phyloP scores from a whole-genome alignment of 2,329 filamentous ascomycete genomes.

The Mycosphaerella sp. region DNA sequence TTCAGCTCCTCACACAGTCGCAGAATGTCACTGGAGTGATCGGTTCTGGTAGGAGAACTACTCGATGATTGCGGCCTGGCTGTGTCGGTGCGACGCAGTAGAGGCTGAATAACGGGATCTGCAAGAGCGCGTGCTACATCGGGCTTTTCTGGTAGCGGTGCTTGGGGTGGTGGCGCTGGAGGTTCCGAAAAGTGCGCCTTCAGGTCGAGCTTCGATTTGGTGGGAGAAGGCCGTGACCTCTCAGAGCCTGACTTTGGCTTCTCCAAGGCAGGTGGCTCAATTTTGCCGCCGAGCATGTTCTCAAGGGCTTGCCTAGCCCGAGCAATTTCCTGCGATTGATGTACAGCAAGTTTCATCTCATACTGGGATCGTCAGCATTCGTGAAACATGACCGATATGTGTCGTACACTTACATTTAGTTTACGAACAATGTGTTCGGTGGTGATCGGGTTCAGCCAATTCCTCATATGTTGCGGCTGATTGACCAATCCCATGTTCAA shows the following conservation, averaged over 20 bases:
- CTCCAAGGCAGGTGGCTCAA: conserved; percentile 34
- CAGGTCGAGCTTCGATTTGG: conserved; percentile 62
- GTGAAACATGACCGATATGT: not conserved
- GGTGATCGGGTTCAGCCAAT: conserved; percentile 81
- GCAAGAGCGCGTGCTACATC: conserved; percentile 53
- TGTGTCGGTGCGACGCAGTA: conserved; percentile 68
- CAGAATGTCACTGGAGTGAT: conserved; percentile 66
- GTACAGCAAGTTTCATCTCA: conserved; percentile 82
- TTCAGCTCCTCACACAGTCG: conserved; percentile 79
- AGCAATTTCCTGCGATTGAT: conserved; percentile 78
- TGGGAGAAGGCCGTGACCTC: conserved; percentile 40
- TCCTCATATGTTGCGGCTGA: conserved; percentile 69
- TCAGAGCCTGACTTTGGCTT: conserved; percentile 44
- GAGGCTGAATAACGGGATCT: conserved; percentile 46
- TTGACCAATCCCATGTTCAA: conserved; percentile 53
- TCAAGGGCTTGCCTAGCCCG: conserved; percentile 77
- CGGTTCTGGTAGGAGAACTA: conserved; percentile 54
- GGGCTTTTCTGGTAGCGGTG: conserved; percentile 88
- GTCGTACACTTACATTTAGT: conserved; percentile 58
- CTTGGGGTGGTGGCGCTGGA: conserved; percentile 85
- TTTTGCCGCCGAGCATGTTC: conserved; percentile 66
- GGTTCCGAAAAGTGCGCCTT: conserved; percentile 87
- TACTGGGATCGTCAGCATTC: conserved; percentile 48
- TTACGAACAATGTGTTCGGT: conserved; percentile 92
- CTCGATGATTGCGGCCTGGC: conserved; percentile 57